Conservation (phyloP, 208 protist species). For the Wallacemonas collosoma region DNA sequence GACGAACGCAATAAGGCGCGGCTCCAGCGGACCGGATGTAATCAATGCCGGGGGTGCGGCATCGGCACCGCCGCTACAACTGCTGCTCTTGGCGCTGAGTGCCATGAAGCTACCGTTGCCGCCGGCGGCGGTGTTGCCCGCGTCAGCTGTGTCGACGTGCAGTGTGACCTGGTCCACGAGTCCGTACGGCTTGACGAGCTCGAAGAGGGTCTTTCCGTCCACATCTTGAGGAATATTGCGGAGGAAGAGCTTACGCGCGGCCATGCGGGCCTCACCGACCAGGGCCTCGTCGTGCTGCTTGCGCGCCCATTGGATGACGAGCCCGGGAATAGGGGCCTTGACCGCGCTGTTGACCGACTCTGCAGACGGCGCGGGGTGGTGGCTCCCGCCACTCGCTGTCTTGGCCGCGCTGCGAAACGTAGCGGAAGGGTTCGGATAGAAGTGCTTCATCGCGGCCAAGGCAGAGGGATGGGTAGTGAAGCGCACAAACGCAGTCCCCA, state of each 20-base stretch:
- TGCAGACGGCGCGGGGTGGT: slow-evolving; percentile 20
- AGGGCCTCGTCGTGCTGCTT: slow-evolving; percentile 69
- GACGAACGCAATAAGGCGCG: slow-evolving; percentile 69
- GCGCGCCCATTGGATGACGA: slow-evolving; percentile 69
- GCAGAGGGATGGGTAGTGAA: slow-evolving; percentile 33
- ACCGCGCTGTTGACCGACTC: slow-evolving; percentile 10
- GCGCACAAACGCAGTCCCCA: slow-evolving; percentile 57
- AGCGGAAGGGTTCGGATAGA: slow-evolving; percentile 9
- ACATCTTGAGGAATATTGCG: slow-evolving; percentile 73
- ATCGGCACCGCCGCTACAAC: neutral
- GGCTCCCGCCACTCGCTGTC: slow-evolving; percentile 11
- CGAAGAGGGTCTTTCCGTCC: slow-evolving; percentile 28
- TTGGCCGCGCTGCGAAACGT: slow-evolving; percentile 10
- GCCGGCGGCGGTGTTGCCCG: neutral
- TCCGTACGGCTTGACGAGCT: slow-evolving; percentile 44
- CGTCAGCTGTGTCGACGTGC: slow-evolving; percentile 60
- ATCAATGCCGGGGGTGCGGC: neutral
- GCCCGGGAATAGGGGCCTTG: slow-evolving; percentile 26
- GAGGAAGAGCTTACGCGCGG: slow-evolving; percentile 77
- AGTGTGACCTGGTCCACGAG: slow-evolving; percentile 48
- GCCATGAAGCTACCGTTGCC: neutral
- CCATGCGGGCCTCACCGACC: slow-evolving; percentile 49
- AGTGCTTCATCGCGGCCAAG: slow-evolving; percentile 22
- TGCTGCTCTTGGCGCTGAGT: slow-evolving; percentile 5
- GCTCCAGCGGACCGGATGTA: neutral